These are phyloP conservation scores for Decorospora gaudefroyi DNA, from an alignment of 2,329 filamentous ascomycete species.

Conservation along the genomic window DNA sequence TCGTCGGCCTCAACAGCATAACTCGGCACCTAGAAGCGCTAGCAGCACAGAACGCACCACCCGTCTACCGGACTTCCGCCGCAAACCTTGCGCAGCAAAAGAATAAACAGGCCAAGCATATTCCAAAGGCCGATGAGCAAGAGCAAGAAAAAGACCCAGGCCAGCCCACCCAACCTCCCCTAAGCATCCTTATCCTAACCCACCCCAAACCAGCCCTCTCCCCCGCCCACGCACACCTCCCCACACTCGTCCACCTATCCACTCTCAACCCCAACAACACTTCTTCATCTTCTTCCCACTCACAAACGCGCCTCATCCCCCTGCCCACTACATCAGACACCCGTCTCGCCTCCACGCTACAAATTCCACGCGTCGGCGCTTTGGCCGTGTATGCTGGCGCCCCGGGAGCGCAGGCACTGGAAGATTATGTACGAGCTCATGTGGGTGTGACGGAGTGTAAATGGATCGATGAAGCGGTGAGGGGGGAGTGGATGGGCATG, in stretches of 20 bases:
- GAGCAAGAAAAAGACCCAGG: not conserved
- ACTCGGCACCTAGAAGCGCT: conserved; percentile 61
- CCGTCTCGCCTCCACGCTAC: conserved; percentile 61
- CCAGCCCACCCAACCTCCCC: conserved; percentile 2
- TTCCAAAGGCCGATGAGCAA: not conserved
- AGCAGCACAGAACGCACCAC: conserved; percentile 35
- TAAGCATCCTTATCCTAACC: conserved; percentile 40
- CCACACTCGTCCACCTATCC: conserved; percentile 39
- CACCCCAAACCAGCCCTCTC: conserved; percentile 42
- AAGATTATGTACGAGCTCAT: conserved; percentile 59
- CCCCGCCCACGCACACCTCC: conserved; percentile 42
- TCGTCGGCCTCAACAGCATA: conserved; percentile 68
- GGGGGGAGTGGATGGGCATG: conserved; percentile 51
- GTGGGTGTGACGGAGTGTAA: conserved; percentile 59
- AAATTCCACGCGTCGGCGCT: conserved; percentile 67
- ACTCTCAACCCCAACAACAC: conserved; percentile 11
- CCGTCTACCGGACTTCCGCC: conserved; percentile 9
- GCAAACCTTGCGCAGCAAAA: not conserved
- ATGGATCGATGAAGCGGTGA: conserved; percentile 60
- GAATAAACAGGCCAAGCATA: not conserved
- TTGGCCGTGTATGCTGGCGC: conserved; percentile 63
- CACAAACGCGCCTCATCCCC: conserved; percentile 62
- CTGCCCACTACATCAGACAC: conserved; percentile 65
- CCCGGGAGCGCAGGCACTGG: conserved; percentile 60
- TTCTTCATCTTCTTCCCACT: not conserved